Evolutionary conservation across 2,329 filamentous ascomycete species (phyloP), one percentile per base, ranked within the genome.

Genomic region (Didymellaceae sp.): DNA sequence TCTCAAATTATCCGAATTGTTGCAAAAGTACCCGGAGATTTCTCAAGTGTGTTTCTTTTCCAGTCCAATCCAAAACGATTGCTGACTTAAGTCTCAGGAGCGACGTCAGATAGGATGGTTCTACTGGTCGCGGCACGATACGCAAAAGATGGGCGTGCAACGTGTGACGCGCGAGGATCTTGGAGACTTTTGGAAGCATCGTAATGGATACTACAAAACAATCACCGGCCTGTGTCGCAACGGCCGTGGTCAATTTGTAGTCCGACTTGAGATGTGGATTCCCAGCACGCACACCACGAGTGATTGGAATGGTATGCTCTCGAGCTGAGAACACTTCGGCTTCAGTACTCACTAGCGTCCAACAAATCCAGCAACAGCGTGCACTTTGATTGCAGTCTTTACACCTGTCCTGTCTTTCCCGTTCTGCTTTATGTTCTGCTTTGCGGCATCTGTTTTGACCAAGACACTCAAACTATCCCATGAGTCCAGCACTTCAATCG

Each of bases 181-280:
- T 1, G 57, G 45, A 2, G 42, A 52, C 9, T 61, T 58, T 24
- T 60, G 56, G 57, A 40, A 26, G 10, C 30, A 61, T 17, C 10
- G 47, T 4, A 33, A 45, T 3, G 54, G 52, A 1, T 28, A 37
- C 5, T 53, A 54, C 32, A 51, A 43, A 18, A 38, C 45, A 2
- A 33, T 46, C 3, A 52, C 42, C 7, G 48, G 48, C 1, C n/a
- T 31, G 3, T 38, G 48, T 39, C 48, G 48, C 5, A 52, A 52
- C 11, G 37, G 42, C 5, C 42, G 52, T 17, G 34, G 42, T 4
- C 41, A 45, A 5, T 50, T 31, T 4, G 25, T 13, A 5, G 37
- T 58, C 7, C 52, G 55, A 40, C 42, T 54, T 1, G 55, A 57
- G 5, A 60, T 59, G 53, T 60, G 60, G 57, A 38, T 58, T 5